phyloP scores from a whole-genome alignment of 139 green algal genomes.

The Tetraselmis chui region DNA sequence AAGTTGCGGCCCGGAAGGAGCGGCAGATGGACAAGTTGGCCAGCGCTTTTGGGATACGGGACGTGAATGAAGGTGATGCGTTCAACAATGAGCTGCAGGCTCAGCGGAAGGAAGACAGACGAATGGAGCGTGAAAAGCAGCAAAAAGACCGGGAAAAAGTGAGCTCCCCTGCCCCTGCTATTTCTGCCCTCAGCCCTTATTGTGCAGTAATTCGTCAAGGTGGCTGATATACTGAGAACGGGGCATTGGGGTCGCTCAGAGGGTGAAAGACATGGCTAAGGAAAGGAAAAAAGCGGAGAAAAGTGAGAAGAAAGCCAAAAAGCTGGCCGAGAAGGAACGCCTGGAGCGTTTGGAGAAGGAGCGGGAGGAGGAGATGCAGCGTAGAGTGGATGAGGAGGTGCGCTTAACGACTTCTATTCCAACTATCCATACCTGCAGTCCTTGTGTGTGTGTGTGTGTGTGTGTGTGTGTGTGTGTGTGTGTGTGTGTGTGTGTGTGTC shows the following conservation, averaged over 20 bases:
- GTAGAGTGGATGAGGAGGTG: constrained; percentile 7
- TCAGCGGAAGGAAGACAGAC: constrained; percentile 5
- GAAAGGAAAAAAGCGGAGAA: constrained; percentile 27
- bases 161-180: no score
- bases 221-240: not conserved
- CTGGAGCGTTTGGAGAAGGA: constrained; percentile 4
- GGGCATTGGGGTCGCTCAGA: constrained; percentile 1
- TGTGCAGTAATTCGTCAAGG: not conserved
- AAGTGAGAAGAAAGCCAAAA: constrained; percentile 7
- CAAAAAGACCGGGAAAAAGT: not conserved
- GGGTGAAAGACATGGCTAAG: constrained; percentile 25
- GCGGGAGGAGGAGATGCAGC: not conserved
- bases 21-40: constrained; percentile 75
- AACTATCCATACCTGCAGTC: no score
- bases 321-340: not conserved
- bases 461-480: no score
- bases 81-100: constrained; percentile 76
- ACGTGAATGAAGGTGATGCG: constrained; percentile 75
- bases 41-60: constrained; percentile 50
- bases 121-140: not conserved
- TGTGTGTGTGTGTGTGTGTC: no score
- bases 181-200: no score
- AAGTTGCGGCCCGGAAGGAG: constrained; percentile 64
- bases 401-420: no score
- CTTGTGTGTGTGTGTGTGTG: no score